Evolutionary conservation across 768 basidiomycete species (phyloP).

Genomic region (Lentinula edodes): DNA sequence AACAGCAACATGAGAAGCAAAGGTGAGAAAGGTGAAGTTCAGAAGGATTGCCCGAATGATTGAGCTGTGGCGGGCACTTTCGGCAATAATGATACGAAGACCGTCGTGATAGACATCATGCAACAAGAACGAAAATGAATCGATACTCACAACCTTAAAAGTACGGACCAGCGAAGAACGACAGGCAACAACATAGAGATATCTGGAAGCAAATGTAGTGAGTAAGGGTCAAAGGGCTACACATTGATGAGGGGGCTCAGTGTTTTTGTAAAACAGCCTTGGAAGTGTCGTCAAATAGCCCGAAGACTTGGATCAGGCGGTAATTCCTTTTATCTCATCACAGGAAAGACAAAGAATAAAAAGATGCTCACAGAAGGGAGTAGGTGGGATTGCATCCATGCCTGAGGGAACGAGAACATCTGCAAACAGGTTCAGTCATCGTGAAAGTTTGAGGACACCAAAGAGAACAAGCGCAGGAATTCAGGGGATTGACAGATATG

Average conservation of each 20-base stretch:
- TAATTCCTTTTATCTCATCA: conserved; percentile 79
- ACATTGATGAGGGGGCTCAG: conserved; percentile 36
- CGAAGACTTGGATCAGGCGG: conserved; percentile 62
- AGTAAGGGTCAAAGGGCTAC: not conserved
- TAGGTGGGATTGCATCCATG: not conserved
- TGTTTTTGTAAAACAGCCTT: conserved; percentile 72
- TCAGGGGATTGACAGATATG: conserved; percentile 58
- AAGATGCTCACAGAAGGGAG: conserved; percentile 26
- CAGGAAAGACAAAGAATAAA: conserved; percentile 11
- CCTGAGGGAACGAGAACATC: no score
- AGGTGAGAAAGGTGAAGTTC: conserved; percentile 32
- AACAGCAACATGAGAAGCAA: not conserved
- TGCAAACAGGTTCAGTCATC: not conserved
- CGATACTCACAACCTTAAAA: conserved; percentile 23
- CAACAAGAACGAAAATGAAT: conserved; percentile 7
- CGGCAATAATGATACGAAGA: conserved; percentile 83
- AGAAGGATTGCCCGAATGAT: conserved; percentile 72
- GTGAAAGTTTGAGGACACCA: not conserved
- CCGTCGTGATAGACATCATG: conserved; percentile 89
- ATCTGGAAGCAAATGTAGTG: not conserved
- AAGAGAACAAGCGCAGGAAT: conserved; percentile 7
- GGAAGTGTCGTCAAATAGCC: conserved; percentile 68
- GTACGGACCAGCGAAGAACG: not conserved
- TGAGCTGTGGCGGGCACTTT: conserved; percentile 95
- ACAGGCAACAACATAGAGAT: not conserved